Evolutionary conservation across 23 red algal genomes (phyloP).

Genomic region (Gracilariopsis chorda): DNA sequence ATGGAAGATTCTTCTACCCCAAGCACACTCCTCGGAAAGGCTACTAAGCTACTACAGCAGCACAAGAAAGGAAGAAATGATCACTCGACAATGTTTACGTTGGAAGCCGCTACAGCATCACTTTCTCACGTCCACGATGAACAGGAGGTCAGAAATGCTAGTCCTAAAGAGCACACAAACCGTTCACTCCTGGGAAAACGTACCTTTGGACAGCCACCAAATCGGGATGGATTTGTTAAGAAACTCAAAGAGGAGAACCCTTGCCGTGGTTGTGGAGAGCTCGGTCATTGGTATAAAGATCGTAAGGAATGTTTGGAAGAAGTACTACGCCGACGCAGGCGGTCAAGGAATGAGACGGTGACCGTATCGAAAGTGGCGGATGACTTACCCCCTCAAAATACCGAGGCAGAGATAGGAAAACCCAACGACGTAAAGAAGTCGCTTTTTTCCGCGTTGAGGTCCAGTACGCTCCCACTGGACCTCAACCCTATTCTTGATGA

Average conservation of each 20-base stretch:
- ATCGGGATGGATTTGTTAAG: constrained; percentile 19
- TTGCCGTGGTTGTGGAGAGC: constrained; percentile 16
- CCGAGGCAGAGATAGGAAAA: background rate
- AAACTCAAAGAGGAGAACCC: constrained; percentile 36
- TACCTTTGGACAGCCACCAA: background rate
- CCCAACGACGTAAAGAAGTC: background rate
- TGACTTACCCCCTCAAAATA: background rate
- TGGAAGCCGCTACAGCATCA: constrained; percentile 3
- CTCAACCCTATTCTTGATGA: constrained; percentile 51
- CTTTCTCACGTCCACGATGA: constrained; percentile 11
- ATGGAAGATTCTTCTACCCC: background rate
- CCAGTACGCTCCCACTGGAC: background rate
- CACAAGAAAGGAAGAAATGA: background rate
- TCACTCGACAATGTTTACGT: background rate
- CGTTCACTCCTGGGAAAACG: constrained; percentile 8
- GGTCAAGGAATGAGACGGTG: background rate
- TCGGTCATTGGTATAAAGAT: constrained; percentile 49
- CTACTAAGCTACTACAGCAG: background rate
- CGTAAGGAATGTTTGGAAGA: constrained; percentile 9
- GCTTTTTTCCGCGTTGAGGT: constrained; percentile 39
- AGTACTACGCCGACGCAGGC: background rate
- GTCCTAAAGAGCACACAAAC: background rate
- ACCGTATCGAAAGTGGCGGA: background rate
- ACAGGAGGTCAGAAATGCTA: background rate
- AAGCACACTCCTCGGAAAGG: background rate